phyloP scores from a whole-genome alignment of 495 filamentous ascomycete genomes.

The Glonium stellatum region DNA sequence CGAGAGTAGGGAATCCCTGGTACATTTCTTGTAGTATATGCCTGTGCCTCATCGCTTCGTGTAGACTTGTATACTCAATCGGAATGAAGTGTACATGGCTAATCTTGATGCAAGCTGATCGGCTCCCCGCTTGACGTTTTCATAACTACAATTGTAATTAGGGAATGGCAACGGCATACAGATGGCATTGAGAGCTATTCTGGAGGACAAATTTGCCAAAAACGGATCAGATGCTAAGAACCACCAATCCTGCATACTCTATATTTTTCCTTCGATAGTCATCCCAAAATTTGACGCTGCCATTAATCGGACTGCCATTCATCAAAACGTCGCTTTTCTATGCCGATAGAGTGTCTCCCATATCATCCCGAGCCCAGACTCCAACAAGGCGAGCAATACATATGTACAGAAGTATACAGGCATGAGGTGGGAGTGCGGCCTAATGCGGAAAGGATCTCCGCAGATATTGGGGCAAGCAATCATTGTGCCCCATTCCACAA shows the following conservation, averaged over 20 bases:
- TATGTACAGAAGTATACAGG: slow-evolving; percentile 2
- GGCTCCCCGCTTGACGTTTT: background rate
- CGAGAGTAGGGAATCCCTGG: slow-evolving; percentile 1
- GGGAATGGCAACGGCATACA: background rate
- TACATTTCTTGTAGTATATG: slow-evolving; percentile 29
- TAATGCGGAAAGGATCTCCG: background rate
- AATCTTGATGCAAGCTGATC: background rate
- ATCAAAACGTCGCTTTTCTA: background rate
- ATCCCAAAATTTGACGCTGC: background rate
- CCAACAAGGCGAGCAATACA: background rate
- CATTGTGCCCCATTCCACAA: background rate
- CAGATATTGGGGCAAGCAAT: background rate
- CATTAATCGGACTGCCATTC: background rate
- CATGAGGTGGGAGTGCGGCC: background rate
- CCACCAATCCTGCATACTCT: background rate
- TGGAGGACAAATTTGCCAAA: background rate
- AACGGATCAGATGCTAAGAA: background rate
- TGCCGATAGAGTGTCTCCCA: background rate
- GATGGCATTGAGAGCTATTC: background rate
- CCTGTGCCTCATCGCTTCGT: background rate
- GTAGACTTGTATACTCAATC: background rate
- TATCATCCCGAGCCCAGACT: slow-evolving; percentile 1
- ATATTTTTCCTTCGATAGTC: background rate
- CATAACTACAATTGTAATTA: background rate
- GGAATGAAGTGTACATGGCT: background rate